Evolutionary conservation across 129 eudicot species (phyloP).

Genomic region (Saposhnikovia divaricata): DNA sequence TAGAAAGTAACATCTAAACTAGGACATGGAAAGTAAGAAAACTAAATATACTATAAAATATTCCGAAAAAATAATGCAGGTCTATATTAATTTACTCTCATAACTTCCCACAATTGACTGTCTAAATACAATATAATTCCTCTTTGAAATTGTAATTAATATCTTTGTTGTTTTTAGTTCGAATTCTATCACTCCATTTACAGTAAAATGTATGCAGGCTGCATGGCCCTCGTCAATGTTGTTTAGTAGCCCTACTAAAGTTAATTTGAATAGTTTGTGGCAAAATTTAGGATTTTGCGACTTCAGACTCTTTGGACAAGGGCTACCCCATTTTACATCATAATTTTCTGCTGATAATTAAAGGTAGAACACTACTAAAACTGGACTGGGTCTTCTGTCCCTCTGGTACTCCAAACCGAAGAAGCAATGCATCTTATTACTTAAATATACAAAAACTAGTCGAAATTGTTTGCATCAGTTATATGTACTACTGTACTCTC

Average conservation of each 20-base stretch:
- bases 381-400: neutral
- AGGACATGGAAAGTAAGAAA: neutral
- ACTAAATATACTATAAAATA: neutral
- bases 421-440: neutral
- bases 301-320: neutral
- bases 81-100: neutral
- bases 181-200: neutral
- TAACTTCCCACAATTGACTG: neutral
- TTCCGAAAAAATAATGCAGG: neutral
- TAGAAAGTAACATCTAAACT: neutral
- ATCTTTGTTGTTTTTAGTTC: neutral
- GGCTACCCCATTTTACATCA: neutral
- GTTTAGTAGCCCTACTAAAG: neutral
- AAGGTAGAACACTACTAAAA: neutral
- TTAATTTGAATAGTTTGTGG: neutral
- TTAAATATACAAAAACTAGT: no score
- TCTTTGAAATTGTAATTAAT: neutral
- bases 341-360: neutral
- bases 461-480: no score
- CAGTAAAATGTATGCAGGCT: neutral
- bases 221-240: neutral
- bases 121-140: neutral
- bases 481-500: neutral
- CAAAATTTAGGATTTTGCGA: neutral
- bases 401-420: neutral